Evolutionary conservation across 2,329 filamentous ascomycete species (phyloP), one percentile per base, ranked within the genome.

Genomic region (Diaporthe citriasiana): DNA sequence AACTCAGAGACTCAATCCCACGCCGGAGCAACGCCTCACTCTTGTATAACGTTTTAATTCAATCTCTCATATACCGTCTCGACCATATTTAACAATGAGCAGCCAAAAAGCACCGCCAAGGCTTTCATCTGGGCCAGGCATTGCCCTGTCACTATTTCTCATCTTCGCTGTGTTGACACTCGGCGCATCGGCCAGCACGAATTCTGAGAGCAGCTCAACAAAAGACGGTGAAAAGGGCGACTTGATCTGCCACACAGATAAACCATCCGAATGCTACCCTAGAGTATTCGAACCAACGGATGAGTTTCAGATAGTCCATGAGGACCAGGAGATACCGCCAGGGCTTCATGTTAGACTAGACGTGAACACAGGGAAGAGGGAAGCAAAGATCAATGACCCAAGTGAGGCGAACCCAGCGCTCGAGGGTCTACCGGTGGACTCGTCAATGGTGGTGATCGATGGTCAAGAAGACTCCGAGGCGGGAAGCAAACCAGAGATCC

Each of bases 281-380:
- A 87, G 86, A 63, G 76, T 92, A 2, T 94, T 94, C 75, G 85
- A 88, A 72, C 85, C 92, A 1, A 93, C 91, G 1, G 83, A 91
- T 63, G 87, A 92, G 73, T 94, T 93, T 76, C 91, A 93, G 80
- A 79, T 82, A 10, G 86, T 94, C 53, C 89, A 86, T 74, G 86
- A 90, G 47, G 92, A 92, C 77, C 92, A 94, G 80, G 88, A 92
- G 50, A 79, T 94, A 4, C 92, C 92, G 1, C 82, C 86, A 0
- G 92, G 92, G 8, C 86, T 94, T 6, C 92, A 94, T 79, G 87
- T 93, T 69, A 89, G 91, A 51, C 82, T 94, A 71, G 89, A 94
- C 79, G 86, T 94, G 60, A 86, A 87, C 77, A 91, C 91, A 0
- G 92, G 92, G 30, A 78, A 86, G 77, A 92, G 90, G 77, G 90